phyloP scores from a whole-genome alignment of 169 alveolate genomes.

The Cyclospora cayetanensis region DNA sequence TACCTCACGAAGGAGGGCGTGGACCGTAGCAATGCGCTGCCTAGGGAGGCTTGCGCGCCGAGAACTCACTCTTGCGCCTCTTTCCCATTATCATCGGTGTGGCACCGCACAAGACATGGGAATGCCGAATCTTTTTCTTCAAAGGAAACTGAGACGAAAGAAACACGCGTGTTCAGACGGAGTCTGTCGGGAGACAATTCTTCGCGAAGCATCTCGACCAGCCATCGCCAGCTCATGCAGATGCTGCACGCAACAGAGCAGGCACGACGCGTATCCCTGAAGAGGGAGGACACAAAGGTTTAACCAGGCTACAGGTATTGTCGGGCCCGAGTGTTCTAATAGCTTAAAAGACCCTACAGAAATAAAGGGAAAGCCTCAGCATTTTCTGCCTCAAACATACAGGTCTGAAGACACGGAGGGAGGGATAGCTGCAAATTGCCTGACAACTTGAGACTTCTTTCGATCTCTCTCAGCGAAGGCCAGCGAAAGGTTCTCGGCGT shows the following conservation, averaged over 20 bases:
- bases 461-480: slow-evolving; percentile 61
- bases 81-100: slow-evolving; percentile 4
- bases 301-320: no score
- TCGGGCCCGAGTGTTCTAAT: no score
- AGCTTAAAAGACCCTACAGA: no score
- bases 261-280: no score
- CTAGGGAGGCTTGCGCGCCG: no score
- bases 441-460: slow-evolving; percentile 44
- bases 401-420: slow-evolving; percentile 61
- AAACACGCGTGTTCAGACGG: slow-evolving; percentile 61
- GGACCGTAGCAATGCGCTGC: no score
- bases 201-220: slow-evolving; percentile 60
- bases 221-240: slow-evolving; percentile 64
- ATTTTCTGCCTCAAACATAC: no score
- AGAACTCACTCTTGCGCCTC: slow-evolving; percentile 52
- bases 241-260: slow-evolving; percentile 29
- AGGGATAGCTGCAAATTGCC: slow-evolving; percentile 56
- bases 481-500: slow-evolving; percentile 35
- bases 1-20: no score
- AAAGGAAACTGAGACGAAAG: slow-evolving; percentile 39
- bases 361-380: no score
- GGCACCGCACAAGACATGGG: slow-evolving; percentile 63
- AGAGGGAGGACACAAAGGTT: no score
- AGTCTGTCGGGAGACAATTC: slow-evolving; percentile 39
- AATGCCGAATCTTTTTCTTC: slow-evolving; percentile 50